Conservation (phyloP, 306 rosid species). For the Pueraria montana region DNA sequence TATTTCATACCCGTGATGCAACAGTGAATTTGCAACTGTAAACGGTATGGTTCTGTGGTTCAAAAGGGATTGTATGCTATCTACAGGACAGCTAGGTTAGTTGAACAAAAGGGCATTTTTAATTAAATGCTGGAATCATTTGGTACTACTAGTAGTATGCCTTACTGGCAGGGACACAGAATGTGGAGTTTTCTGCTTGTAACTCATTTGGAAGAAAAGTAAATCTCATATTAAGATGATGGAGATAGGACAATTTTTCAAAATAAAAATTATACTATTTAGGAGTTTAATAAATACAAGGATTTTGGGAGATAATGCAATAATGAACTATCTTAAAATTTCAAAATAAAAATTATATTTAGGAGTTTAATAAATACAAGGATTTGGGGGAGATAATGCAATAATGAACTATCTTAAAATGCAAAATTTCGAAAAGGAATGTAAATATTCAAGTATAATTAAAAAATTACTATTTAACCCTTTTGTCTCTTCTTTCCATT, state of each 20-base stretch:
- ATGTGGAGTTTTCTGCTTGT: not conserved
- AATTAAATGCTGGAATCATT: not conserved
- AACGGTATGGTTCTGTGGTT: conserved; percentile 9
- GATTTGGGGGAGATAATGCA: not conserved
- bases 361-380: not conserved
- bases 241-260: not conserved
- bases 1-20: conserved; percentile 53
- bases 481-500: not conserved
- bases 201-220: not conserved
- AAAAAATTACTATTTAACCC: not conserved
- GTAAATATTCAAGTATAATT: not conserved
- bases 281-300: not conserved
- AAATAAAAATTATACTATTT: not conserved
- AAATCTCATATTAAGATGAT: not conserved
- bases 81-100: conserved; percentile 27
- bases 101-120: not conserved
- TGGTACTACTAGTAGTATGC: not conserved
- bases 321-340: not conserved
- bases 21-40: conserved; percentile 29
- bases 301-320: not conserved
- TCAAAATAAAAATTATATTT: not conserved
- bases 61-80: not conserved
- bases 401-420: not conserved
- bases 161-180: not conserved
- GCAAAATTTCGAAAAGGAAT: not conserved